Conservation (phyloP, 192 early-diverging fungal genomes). For the Coemansia sp. region DNA sequence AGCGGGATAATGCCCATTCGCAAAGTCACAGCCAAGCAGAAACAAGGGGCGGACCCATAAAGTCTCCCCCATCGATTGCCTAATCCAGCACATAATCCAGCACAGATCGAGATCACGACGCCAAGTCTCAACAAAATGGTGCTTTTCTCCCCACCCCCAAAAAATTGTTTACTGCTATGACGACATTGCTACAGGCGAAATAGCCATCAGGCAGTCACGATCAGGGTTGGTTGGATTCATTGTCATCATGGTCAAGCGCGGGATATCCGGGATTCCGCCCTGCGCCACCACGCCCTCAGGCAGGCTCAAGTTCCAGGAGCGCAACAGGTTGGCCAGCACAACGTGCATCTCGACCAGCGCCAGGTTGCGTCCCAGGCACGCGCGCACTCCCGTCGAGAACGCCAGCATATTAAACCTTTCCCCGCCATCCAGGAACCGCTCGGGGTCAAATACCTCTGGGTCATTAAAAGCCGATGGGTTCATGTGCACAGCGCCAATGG, state of each 20-base stretch:
- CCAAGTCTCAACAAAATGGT: too few species aligned
- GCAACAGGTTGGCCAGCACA: constrained; percentile 44
- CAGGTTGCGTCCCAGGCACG: constrained; percentile 53
- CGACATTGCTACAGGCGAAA: not conserved
- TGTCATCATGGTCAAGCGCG: constrained; percentile 33
- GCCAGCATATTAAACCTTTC: constrained; percentile 29
- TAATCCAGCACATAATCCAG: too few species aligned
- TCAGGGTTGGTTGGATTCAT: constrained; percentile 35
- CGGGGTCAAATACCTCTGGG: constrained; percentile 34
- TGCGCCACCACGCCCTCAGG: not conserved
- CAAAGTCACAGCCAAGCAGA: too few species aligned
- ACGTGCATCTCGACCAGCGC: constrained; percentile 53
- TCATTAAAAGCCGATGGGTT: constrained; percentile 17
- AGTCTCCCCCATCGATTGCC: too few species aligned
- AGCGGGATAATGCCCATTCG: too few species aligned
- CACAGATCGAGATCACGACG: too few species aligned
- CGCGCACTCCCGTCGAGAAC: constrained; percentile 55
- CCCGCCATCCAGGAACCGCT: constrained; percentile 28
- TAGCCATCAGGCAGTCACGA: constrained; percentile 34
- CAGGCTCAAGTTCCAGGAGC: constrained; percentile 21
- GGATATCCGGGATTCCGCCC: constrained; percentile 20
- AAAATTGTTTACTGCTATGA: too few species aligned
- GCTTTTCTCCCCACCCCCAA: too few species aligned
- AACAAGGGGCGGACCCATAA: too few species aligned
- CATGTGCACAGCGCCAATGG: constrained; percentile 32